These are phyloP conservation scores for Fennellomyces sp. DNA, from an alignment of 371 early-diverging fungal genomes.

Conservation along the genomic window DNA sequence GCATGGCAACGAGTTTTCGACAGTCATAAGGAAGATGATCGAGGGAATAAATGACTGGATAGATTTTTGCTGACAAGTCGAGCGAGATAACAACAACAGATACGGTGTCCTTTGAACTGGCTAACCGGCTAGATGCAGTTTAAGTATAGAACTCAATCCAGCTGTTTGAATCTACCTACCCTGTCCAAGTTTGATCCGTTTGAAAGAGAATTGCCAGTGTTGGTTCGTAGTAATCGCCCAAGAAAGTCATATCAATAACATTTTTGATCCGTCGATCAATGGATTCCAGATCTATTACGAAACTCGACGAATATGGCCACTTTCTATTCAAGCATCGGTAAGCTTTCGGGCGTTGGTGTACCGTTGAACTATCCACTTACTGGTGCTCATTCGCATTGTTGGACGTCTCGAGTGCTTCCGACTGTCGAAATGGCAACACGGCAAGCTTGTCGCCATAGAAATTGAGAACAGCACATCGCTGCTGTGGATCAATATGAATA, in stretches of 20 bases:
- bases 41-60: slow-evolving; percentile 82
- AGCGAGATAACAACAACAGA: slow-evolving; percentile 86
- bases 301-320: slow-evolving; percentile 77
- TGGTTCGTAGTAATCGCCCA: slow-evolving; percentile 91
- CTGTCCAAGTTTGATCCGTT: slow-evolving; percentile 83
- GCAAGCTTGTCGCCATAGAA: slow-evolving; percentile 91
- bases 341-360: background rate
- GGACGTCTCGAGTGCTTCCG: slow-evolving; percentile 49
- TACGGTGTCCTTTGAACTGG: slow-evolving; percentile 74
- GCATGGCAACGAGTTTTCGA: slow-evolving; percentile 71
- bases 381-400: slow-evolving; percentile 30
- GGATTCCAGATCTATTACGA: slow-evolving; percentile 74
- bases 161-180: slow-evolving; percentile 55
- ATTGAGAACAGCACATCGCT: slow-evolving; percentile 84
- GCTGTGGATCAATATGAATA: slow-evolving; percentile 78
- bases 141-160: background rate
- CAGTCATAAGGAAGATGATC: slow-evolving; percentile 85
- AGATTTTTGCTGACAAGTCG: slow-evolving; percentile 71
- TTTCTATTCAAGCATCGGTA: slow-evolving; percentile 37
- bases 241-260: slow-evolving; percentile 88
- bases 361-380: slow-evolving; percentile 30
- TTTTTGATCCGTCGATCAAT: slow-evolving; percentile 77
- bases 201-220: slow-evolving; percentile 94
- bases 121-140: slow-evolving; percentile 58
- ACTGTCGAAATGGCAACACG: slow-evolving; percentile 87